Conservation (phyloP, 148 eudicot species). For the Polygonum aviculare region DNA sequence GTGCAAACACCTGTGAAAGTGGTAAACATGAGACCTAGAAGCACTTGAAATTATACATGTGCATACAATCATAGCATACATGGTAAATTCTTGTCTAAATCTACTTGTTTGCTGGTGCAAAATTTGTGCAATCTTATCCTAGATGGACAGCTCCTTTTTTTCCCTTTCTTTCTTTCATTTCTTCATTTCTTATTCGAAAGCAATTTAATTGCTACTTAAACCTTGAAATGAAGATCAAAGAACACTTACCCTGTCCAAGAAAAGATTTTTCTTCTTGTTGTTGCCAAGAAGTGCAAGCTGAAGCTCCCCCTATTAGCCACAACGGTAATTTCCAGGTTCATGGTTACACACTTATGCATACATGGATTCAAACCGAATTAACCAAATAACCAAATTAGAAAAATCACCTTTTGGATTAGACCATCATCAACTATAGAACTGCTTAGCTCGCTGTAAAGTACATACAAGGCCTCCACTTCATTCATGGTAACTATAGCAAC, state of each 20-base stretch:
- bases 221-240: background rate
- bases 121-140: too few species aligned
- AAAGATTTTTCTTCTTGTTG: constrained; percentile 17
- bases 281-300: constrained; percentile 23
- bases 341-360: background rate
- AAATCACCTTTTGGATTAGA: background rate
- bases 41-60: too few species aligned
- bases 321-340: background rate
- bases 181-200: too few species aligned
- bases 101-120: too few species aligned
- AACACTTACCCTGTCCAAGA: constrained; percentile 25
- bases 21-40: background rate
- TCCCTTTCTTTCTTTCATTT: background rate
- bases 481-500: constrained; percentile 4
- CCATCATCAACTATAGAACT: constrained; percentile 26
- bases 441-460: constrained; percentile 26
- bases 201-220: background rate
- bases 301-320: constrained; percentile 22
- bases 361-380: background rate
- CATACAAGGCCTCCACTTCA: constrained; percentile 35
- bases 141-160: background rate
- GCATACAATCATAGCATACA: too few species aligned
- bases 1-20: constrained; percentile 20
- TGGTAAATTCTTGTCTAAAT: too few species aligned
- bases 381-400: background rate